A percentile compares a stretch with the other conserved stretches of the same genome.
phyloP scores from a whole-genome alignment of 2,329 filamentous ascomycete species.

The Dothideomycetes sp. region DNA sequence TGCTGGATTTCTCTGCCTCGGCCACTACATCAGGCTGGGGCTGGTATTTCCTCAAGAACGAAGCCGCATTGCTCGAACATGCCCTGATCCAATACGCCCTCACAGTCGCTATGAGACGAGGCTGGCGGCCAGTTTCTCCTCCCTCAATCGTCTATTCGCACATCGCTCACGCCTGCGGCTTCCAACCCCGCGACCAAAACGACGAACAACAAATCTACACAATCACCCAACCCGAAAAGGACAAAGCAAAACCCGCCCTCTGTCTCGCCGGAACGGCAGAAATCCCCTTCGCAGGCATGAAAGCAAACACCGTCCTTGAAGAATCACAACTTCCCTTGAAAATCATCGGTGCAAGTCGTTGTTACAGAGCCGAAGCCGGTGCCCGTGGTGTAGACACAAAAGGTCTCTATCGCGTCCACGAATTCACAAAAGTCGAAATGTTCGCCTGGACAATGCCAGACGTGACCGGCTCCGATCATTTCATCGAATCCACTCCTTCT shows the following conservation, averaged over 20 bases:
- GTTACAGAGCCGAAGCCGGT: slow-evolving; percentile 91
- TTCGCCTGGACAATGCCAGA: slow-evolving; percentile 78
- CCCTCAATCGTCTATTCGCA: slow-evolving; percentile 88
- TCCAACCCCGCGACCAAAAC: slow-evolving; percentile 82
- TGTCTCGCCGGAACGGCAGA: slow-evolving; percentile 84
- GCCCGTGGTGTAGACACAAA: slow-evolving; percentile 84
- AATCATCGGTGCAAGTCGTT: slow-evolving; percentile 76
- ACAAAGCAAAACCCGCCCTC: slow-evolving; percentile 58
- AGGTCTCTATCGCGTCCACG: slow-evolving; percentile 91
- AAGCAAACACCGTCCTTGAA: slow-evolving; percentile 62
- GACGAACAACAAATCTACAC: slow-evolving; percentile 89
- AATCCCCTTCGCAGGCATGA: slow-evolving; percentile 87
- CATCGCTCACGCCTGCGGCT: slow-evolving; percentile 84
- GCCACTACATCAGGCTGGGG: slow-evolving; percentile 86
- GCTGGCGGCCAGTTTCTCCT: slow-evolving; percentile 74
- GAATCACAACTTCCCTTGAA: slow-evolving; percentile 62
- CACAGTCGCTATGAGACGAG: slow-evolving; percentile 57
- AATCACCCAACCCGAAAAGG: slow-evolving; percentile 53
- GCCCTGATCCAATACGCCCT: slow-evolving; percentile 83
- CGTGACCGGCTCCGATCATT: slow-evolving; percentile 20
- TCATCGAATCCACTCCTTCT: slow-evolving; percentile 20
- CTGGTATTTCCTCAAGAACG: slow-evolving; percentile 93
- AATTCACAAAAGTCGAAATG: slow-evolving; percentile 97
- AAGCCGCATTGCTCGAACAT: slow-evolving; percentile 88
- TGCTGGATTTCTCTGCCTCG: slow-evolving; percentile 82